Percentiles rank a stretch among this genome's conserved stretches.
phyloP scores from a whole-genome alignment of 306 rosid species.

The Cucurbita pepo region DNA sequence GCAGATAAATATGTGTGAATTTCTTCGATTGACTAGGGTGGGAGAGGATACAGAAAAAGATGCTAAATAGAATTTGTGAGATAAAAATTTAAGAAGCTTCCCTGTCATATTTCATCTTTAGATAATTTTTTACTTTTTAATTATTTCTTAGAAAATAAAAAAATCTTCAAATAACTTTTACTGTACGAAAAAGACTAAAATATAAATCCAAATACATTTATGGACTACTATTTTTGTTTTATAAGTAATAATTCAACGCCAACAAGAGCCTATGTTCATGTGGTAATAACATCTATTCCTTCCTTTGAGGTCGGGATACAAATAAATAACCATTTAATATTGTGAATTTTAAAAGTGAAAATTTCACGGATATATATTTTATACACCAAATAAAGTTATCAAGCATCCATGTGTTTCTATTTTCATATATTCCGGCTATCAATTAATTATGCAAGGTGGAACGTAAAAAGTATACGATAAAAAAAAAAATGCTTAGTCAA shows the following conservation, averaged over 20 bases:
- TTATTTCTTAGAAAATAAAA: neutral
- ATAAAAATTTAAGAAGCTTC: neutral
- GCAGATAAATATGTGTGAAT: constrained; percentile 1
- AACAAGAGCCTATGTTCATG: neutral
- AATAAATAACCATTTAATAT: too few species aligned
- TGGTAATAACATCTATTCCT: too few species aligned
- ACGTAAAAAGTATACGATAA: neutral
- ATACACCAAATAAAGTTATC: neutral
- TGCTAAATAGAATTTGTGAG: neutral
- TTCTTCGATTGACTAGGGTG: neutral
- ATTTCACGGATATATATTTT: neutral
- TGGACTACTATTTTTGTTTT: neutral
- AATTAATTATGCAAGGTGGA: neutral
- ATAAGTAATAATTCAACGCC: neutral
- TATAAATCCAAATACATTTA: neutral
- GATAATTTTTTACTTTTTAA: neutral
- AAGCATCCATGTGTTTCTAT: neutral
- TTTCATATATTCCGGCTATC: neutral
- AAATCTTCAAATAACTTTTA: neutral
- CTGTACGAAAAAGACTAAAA: neutral
- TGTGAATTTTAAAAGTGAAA: too few species aligned
- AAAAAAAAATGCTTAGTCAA: neutral
- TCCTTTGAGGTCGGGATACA: neutral
- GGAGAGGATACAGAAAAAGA: neutral
- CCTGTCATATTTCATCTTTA: neutral